A percentile compares a stretch with the other conserved stretches of the same genome.
These are phyloP conservation scores for Aureobasidium sp. DNA, from an alignment of 2,329 filamentous ascomycete genomes.

Conservation along the genomic window DNA sequence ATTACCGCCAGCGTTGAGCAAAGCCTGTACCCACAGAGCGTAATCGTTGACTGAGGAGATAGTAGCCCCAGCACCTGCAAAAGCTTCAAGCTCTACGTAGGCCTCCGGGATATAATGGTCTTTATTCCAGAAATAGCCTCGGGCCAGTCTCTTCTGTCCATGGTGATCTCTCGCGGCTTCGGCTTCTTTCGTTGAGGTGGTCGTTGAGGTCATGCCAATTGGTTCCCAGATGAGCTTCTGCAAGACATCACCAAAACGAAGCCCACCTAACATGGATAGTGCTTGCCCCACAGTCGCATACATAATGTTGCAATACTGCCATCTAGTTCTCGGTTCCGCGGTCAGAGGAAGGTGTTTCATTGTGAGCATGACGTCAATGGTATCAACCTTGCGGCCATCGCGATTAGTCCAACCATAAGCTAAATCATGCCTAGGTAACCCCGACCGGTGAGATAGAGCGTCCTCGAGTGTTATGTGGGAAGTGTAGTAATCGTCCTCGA, in stretches of 20 bases:
- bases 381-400: neutral
- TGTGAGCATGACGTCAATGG: slow-evolving; percentile 24
- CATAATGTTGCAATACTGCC: slow-evolving; percentile 49
- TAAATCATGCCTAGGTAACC: slow-evolving; percentile 28
- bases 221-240: neutral
- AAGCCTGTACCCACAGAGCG: slow-evolving; percentile 17
- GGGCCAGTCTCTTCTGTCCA: neutral
- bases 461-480: slow-evolving; percentile 29
- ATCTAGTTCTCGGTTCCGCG: slow-evolving; percentile 33
- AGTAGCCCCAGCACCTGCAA: slow-evolving; percentile 20
- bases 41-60: slow-evolving; percentile 20
- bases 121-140: neutral
- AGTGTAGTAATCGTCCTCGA: slow-evolving; percentile 26
- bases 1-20: slow-evolving; percentile 14
- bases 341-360: slow-evolving; percentile 38
- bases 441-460: slow-evolving; percentile 32
- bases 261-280: slow-evolving; percentile 34
- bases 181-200: neutral
- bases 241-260: neutral
- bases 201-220: neutral
- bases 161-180: neutral
- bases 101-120: neutral
- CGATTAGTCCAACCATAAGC: slow-evolving; percentile 19
- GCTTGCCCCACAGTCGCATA: slow-evolving; percentile 41
- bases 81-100: slow-evolving; percentile 17